A percentile compares a stretch with the other conserved stretches of the same genome.
Evolutionary conservation across 2,329 filamentous ascomycete species (phyloP).

Genomic region (Fusarium secorum): DNA sequence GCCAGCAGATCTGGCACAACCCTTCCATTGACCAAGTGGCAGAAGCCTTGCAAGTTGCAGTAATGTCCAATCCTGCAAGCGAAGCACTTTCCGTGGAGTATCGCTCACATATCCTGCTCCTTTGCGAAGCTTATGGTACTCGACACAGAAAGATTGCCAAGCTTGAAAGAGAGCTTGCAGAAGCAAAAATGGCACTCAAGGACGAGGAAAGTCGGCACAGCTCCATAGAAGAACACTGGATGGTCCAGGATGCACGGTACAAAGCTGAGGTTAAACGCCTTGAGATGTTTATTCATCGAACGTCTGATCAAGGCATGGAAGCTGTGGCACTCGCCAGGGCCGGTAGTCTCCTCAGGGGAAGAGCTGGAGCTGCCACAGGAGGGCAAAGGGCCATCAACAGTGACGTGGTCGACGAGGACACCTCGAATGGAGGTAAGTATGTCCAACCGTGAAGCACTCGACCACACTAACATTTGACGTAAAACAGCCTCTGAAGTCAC

Average conservation of each 20-base stretch:
- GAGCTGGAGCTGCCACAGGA: background rate
- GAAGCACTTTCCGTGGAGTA: slow-evolving; percentile 51
- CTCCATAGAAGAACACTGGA: slow-evolving; percentile 32
- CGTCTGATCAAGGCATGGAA: slow-evolving; percentile 53
- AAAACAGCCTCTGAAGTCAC: background rate
- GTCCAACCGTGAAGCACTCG: background rate
- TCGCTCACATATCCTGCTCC: slow-evolving; percentile 52
- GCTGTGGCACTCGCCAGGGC: slow-evolving; percentile 55
- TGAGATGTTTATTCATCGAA: slow-evolving; percentile 45
- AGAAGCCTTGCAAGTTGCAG: slow-evolving; percentile 52
- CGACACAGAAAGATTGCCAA: slow-evolving; percentile 43
- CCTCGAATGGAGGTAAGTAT: slow-evolving; percentile 6
- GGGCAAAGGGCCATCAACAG: background rate
- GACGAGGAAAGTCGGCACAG: slow-evolving; percentile 49
- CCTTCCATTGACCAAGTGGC: slow-evolving; percentile 55
- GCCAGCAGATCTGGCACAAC: slow-evolving; percentile 48
- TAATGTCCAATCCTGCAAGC: slow-evolving; percentile 50
- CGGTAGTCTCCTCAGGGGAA: slow-evolving; percentile 47
- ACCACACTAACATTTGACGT: background rate
- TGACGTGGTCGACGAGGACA: background rate
- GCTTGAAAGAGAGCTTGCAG: slow-evolving; percentile 49
- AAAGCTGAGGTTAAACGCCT: slow-evolving; percentile 46
- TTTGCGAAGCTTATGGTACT: slow-evolving; percentile 49
- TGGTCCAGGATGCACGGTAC: slow-evolving; percentile 34
- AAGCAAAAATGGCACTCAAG: slow-evolving; percentile 45